A percentile compares a stretch with the other conserved stretches of the same genome.
Evolutionary conservation across 495 filamentous ascomycete species (phyloP).

Genomic region (Trichoderma gamsii): DNA sequence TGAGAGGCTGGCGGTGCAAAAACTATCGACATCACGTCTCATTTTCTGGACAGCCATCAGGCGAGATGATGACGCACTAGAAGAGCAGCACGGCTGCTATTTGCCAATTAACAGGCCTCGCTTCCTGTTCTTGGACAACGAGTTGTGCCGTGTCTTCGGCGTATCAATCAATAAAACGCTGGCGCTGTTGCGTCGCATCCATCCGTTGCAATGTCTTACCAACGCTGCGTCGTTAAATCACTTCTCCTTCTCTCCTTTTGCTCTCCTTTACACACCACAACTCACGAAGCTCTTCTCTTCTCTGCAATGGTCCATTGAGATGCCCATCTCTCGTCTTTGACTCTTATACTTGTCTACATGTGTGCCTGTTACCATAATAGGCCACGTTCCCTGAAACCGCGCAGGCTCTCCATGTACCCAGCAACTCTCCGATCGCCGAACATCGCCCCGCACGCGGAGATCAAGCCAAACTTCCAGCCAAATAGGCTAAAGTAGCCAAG

Average conservation of each 20-base stretch:
- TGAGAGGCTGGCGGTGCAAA: too few species aligned
- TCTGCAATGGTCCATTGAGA: neutral
- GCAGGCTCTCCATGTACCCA: neutral
- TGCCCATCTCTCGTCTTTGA: neutral
- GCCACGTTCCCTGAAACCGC: neutral
- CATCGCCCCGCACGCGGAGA: slow-evolving; percentile 1
- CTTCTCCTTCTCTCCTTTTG: neutral
- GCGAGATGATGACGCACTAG: too few species aligned
- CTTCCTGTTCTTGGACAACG: neutral
- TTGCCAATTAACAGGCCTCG: too few species aligned
- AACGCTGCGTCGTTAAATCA: neutral
- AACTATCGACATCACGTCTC: too few species aligned
- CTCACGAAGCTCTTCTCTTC: neutral
- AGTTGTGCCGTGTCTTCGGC: neutral
- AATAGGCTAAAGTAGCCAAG: neutral
- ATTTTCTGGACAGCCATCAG: too few species aligned
- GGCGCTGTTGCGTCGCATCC: neutral
- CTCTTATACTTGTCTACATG: too few species aligned
- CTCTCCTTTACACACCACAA: neutral
- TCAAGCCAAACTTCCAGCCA: neutral
- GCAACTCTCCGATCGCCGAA: neutral
- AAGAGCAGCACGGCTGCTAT: too few species aligned
- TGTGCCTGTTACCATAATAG: too few species aligned
- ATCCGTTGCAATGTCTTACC: neutral
- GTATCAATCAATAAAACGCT: neutral